Conservation (phyloP, 768 basidiomycete genomes). For the Xerocomellus chrysenteron region DNA sequence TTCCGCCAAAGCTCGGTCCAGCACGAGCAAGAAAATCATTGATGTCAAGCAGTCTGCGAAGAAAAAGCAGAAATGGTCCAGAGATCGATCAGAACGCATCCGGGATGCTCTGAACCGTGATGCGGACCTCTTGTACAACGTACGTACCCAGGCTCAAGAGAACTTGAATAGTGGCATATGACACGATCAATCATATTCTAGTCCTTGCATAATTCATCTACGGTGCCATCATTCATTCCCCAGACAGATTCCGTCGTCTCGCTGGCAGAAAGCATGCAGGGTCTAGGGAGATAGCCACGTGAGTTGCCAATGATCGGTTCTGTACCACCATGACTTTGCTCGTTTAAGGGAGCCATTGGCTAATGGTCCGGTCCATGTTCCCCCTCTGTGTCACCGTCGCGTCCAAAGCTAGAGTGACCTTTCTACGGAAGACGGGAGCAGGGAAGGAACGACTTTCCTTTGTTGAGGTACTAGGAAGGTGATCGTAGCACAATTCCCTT, state of each 20-base stretch:
- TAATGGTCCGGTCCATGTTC: neutral
- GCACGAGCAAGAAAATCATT: constrained; percentile 2
- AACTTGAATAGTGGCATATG: neutral
- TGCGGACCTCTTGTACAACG: constrained; percentile 24
- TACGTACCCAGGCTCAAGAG: constrained; percentile 5
- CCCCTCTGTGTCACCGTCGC: neutral
- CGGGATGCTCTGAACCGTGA: constrained; percentile 30
- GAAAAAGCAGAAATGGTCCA: constrained; percentile 24
- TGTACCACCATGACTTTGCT: neutral
- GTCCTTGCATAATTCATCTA: constrained; percentile 11
- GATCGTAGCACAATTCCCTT: neutral
- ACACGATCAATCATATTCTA: neutral
- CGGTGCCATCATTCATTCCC: neutral
- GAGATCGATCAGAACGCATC: constrained; percentile 23
- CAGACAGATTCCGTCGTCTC: constrained; percentile 6
- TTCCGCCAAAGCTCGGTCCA: constrained; percentile 8
- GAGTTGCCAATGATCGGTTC: neutral
- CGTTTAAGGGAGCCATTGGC: neutral
- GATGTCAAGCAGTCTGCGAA: constrained; percentile 17
- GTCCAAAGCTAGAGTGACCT: neutral
- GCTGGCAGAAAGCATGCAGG: constrained; percentile 22
- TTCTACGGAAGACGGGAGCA: neutral
- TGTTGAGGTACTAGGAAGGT: neutral
- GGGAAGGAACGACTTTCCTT: neutral
- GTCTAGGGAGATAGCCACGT: constrained; percentile 15